These are phyloP conservation scores for Suhomyces sp. DNA, from an alignment of 805 yeast species.

Conservation along the genomic window DNA sequence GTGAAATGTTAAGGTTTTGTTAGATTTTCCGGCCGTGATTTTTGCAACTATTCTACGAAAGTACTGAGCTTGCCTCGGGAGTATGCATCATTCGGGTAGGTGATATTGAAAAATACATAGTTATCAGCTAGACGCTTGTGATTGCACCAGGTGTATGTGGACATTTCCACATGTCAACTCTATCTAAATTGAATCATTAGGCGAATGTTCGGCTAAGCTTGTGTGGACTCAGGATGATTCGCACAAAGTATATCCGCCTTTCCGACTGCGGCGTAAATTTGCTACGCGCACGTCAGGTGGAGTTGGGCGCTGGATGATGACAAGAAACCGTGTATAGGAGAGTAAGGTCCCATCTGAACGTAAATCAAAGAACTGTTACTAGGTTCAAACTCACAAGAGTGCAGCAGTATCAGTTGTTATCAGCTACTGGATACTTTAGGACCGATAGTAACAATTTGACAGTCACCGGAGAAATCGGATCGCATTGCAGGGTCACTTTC, in stretches of 20 bases:
- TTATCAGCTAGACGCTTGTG: not conserved
- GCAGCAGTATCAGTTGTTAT: not conserved
- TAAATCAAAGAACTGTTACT: not conserved
- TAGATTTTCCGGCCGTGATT: not conserved
- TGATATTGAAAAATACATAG: not conserved
- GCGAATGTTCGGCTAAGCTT: not conserved
- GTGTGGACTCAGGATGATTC: not conserved
- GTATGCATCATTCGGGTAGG: not conserved
- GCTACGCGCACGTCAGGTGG: not conserved
- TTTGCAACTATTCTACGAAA: not conserved
- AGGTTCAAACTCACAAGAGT: not conserved
- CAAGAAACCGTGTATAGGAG: not conserved
- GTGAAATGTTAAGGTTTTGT: not conserved
- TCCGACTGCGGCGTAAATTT: not conserved
- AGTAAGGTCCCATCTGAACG: not conserved
- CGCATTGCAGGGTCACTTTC: not conserved
- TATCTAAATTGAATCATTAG: not conserved
- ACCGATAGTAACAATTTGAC: not conserved
- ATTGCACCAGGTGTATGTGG: not conserved
- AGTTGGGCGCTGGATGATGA: constrained; percentile 1
- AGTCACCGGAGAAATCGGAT: not conserved
- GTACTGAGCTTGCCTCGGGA: not conserved
- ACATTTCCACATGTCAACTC: not conserved
- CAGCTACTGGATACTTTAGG: not conserved
- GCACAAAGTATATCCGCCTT: not conserved